Base-by-base conservation (phyloP, 202 grass and related monocot species). In the Digitaria exilis region DNA sequence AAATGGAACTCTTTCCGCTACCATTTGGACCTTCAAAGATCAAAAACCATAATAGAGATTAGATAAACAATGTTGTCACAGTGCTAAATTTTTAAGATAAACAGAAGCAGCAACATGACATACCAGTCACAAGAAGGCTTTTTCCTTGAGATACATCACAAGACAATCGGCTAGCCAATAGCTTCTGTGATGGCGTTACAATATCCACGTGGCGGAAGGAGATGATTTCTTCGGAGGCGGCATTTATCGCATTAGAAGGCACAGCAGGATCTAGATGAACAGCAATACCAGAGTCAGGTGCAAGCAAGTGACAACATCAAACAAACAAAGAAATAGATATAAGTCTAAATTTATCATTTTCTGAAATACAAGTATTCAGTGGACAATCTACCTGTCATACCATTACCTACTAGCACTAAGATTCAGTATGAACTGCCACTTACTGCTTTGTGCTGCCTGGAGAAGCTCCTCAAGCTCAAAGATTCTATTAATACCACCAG, bases 1-100 rank as follows among this genome's bases (percentile, higher is more conserved):
- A 98, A 88, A 98, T 90, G 8, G 96, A 96, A 87, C 96, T 98
- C 80, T 98, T 98, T n/a, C 96, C 96, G n/a, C 93, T 98, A 43
- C 96, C 96, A 87, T 98, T 98, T 75, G 96, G 96, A 86, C 96
- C 93, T 98, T 89, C 59, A 87, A 68, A 48, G 24, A 28, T 28
- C 11, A 28, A 56, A 25, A 32, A 60, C 8, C 37, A 85, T 63
- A 24, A 62, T 3, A 81, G 16, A 61, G 52, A 85, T 91, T 58
- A 85, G 50, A 63, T 18, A 77, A 77, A 71, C 18, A 73, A 75
- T 62, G 32, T 54, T 73, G 26, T 17, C 15, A 79, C 2, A 9
- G 4, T 24, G 25, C 51, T 75, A 30, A 60, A 75, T 48, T 79
- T n/a, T n/a, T 17, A 77, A 86, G 13, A 43, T 25, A 69, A 55